Evolutionary conservation across 192 early-diverging fungal species (phyloP), one percentile per base, ranked within the genome.

Genomic region (Backusella australiensis): DNA sequence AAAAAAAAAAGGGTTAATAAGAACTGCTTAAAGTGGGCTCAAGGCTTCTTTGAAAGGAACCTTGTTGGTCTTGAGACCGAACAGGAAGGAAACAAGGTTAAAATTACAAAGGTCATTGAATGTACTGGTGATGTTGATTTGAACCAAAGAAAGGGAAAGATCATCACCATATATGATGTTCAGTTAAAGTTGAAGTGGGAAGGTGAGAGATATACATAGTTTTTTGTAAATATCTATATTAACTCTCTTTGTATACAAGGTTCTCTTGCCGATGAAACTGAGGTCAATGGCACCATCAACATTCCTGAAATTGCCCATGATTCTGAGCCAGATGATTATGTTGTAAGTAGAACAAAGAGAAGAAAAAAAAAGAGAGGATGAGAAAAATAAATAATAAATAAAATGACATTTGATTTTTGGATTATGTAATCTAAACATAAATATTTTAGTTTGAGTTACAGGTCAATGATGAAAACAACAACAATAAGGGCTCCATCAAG

Each of bases 121-220:
- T 89, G 96, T 32, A 87, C 78, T 5, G 97, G 97, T 38, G 97
- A 99, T 83, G 93, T 90, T 9, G 95, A 98, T 63, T 85, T 99
- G 76, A 97, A 96, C 85, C 94, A 96, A 85, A 90, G 97, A 76
- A 99, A 99, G 83, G 96, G 96, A 38, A 94, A 95, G 81, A 85
- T 99, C 44, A 96, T 99, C 65, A 93, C 96, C 56, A 96, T 99
- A 78, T 97, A 89, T 84, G 97, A 98, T 75, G 85, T 99, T 12
- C 86, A 85, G 29, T 81, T 99, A 79, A 93, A 89, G 39, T 71
- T 95, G 23, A 81, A 85, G 26, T 99, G 96, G 93, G 74, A 80
- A 56, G 90, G 89, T 87, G 46, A 49, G 46, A 84, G 36, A 8
- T 63, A 32, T 15, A 36, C 2, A 12, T 32, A 32, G 32, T 32